Evolutionary conservation across 306 rosid genomes (phyloP), one percentile per base, ranked within the genome.

Genomic region (Rosa persica): DNA sequence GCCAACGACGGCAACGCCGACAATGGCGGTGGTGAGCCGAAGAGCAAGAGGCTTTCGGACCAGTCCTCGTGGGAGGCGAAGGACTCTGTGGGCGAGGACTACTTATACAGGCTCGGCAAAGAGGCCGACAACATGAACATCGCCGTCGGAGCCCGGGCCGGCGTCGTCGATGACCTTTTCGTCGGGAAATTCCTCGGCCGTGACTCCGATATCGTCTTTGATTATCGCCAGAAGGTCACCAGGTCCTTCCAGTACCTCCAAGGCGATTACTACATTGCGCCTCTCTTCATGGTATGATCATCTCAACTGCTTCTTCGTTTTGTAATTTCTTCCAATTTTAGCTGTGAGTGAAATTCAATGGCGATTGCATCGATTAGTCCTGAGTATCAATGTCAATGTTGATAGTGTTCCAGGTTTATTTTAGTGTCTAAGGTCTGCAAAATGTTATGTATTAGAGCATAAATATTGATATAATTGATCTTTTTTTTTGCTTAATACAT

Each of bases 91-190:
- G 98, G 98, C 20, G 87, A 43, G 74, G 98, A 95, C 78, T 95
- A 92, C 87, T 88, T 95, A 23, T 92, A 89, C 80, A 81, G 96
- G 74, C 90, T 95, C 8, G 98, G 98, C 48, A 81, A 80, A 79
- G 98, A 95, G 80, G 90, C 97, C 25, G 98, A 95, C 67, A 95
- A 91, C 86, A 88, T 92, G 98, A 95, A 92, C 85, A 91, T 95
- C 79, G 97, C 98, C 49, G 98, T 95, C 25, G 98, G 98, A 5
- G 98, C 94, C 77, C 89, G 92, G 70, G 82, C 93, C 2, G 98
- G 98, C n/a, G 51, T 92, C 81, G 84, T 95, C 74, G 98, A 95
- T 38, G 87, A 90, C 61, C 86, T 95, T 9, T 95, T 95, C 71
- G 87, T 87, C 73, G 98, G 98, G 7, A 82, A 95, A 19, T 92